These are phyloP conservation scores for Mycena haematopus DNA, from an alignment of 768 basidiomycete species.

Conservation along the genomic window DNA sequence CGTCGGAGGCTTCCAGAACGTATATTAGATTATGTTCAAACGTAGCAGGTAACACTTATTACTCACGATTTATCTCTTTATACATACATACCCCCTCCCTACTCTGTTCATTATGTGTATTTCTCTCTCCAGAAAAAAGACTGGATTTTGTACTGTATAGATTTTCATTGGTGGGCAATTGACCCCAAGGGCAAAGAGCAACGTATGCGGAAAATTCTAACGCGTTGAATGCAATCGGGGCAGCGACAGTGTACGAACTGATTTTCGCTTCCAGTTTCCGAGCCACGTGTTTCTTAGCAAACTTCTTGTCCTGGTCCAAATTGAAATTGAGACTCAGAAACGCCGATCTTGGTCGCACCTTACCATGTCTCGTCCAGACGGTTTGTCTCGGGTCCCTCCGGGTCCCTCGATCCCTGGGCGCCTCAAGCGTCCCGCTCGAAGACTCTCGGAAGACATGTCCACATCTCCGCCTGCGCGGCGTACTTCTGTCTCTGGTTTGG, in stretches of 20 bases:
- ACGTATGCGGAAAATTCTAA: too few relatives aligned
- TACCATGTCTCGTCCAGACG: slow-evolving; percentile 25
- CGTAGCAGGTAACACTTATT: slow-evolving; percentile 24
- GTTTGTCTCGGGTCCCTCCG: slow-evolving; percentile 34
- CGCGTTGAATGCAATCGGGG: too few relatives aligned
- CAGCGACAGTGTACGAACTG: too few relatives aligned
- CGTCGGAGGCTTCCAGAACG: slow-evolving; percentile 57
- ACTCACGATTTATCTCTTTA: slow-evolving; percentile 25
- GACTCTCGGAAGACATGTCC: slow-evolving; percentile 32
- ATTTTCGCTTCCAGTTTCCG: too few relatives aligned
- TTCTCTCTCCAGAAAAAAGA: slow-evolving; percentile 10
- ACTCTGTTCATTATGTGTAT: slow-evolving; percentile 26
- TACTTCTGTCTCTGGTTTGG: slow-evolving; percentile 46
- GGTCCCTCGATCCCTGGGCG: slow-evolving; percentile 37
- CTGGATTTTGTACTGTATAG: slow-evolving; percentile 24
- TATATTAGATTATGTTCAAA: slow-evolving; percentile 46
- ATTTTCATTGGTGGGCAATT: background rate
- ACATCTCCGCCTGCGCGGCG: slow-evolving; percentile 37
- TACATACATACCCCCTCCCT: slow-evolving; percentile 25
- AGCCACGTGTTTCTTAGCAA: too few relatives aligned
- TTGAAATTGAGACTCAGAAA: too few relatives aligned
- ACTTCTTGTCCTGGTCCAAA: too few relatives aligned
- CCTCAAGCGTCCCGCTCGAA: slow-evolving; percentile 39
- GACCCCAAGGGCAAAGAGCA: too few relatives aligned
- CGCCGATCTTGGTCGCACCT: background rate